Percentiles rank a stretch among this genome's conserved stretches.
Evolutionary conservation across 2,329 filamentous ascomycete species (phyloP).

Genomic region (Daldinia sp.): DNA sequence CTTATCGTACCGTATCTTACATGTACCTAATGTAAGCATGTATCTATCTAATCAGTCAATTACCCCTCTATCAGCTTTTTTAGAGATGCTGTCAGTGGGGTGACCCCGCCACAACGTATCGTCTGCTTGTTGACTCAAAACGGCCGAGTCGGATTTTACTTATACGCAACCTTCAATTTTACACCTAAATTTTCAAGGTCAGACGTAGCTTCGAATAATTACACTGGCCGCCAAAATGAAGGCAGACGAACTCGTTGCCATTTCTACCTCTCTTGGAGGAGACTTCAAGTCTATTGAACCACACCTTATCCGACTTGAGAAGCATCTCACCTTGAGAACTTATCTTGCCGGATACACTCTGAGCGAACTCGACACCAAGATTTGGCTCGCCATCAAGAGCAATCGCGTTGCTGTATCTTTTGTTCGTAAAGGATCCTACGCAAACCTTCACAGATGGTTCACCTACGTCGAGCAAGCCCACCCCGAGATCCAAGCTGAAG

Average conservation of each 20-base stretch:
- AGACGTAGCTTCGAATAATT: not conserved
- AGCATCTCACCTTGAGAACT: constrained; percentile 86
- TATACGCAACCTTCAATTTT: constrained; percentile 5
- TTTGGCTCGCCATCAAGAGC: constrained; percentile 85
- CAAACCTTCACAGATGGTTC: constrained; percentile 89
- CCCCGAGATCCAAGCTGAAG: constrained; percentile 77
- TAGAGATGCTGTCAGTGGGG: constrained; percentile 33
- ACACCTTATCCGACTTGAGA: constrained; percentile 81
- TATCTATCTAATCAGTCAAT: constrained; percentile 24
- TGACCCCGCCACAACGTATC: constrained; percentile 46
- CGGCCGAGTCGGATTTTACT: constrained; percentile 14
- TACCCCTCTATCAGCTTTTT: constrained; percentile 38
- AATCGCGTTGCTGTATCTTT: constrained; percentile 88
- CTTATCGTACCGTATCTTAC: not conserved
- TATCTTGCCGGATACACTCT: constrained; percentile 86
- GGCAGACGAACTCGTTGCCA: constrained; percentile 65
- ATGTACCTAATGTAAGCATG: no score
- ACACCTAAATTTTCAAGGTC: not conserved
- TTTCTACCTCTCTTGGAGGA: constrained; percentile 64
- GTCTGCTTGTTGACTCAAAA: constrained; percentile 38
- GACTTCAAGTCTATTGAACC: constrained; percentile 89
- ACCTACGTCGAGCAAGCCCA: constrained; percentile 84
- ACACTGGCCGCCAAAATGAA: constrained; percentile 61
- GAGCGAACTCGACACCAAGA: constrained; percentile 80
- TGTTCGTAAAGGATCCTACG: constrained; percentile 80